Evolutionary conservation across 2,329 filamentous ascomycete species (phyloP), one percentile per base, ranked within the genome.

Genomic region (Trichoderma arundinaceum): DNA sequence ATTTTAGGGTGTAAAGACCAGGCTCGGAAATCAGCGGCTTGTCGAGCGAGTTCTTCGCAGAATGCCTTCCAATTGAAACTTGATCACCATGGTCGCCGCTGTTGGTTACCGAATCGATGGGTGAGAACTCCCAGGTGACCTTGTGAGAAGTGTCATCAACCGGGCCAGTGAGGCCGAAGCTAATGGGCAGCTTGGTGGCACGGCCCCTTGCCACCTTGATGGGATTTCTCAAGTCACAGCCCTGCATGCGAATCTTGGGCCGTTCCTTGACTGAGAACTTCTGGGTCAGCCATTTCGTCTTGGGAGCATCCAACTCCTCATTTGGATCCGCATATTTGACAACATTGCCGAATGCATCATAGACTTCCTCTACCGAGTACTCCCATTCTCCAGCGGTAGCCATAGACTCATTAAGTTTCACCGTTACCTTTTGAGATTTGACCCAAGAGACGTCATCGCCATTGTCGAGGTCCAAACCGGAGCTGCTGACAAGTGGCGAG

Each of bases 321-420:
- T 84, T 81, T 3, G 83, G 77, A 4, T 82, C 79, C 3, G 84
- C 81, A 74, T 97, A 99, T 69, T 88, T 90, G 66, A 94, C 89
- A 43, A 90, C 80, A 72, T 99, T 99, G 53, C 94, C 94, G 70
- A 94, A 90, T 2, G 88, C 94, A 80, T 99, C 95, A 67, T 92
- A 88, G 8, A 99, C 92, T 76, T 97, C 92, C 71, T 97, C 92
- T 61, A 99, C 88, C 1, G 90, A 89, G 75, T 98, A 99, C 67
- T 90, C 84, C 94, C 94, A 98, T 60, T 88, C 84, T 15, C 94
- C 95, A 59, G 90, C 86, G 7, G 84, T 84, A 56, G 87, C 87
- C 79, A 99, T 88, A 5, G 94, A 94, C 77, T 99, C 96, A 73
- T 97, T 98, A 65, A 99, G 80, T 4, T 92, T 88, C 19, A 99